Percentiles rank a stretch among this genome's conserved stretches.
These are phyloP conservation scores for Backusella morwellensis DNA, from an alignment of 192 early-diverging fungal genomes.

Conservation along the genomic window DNA sequence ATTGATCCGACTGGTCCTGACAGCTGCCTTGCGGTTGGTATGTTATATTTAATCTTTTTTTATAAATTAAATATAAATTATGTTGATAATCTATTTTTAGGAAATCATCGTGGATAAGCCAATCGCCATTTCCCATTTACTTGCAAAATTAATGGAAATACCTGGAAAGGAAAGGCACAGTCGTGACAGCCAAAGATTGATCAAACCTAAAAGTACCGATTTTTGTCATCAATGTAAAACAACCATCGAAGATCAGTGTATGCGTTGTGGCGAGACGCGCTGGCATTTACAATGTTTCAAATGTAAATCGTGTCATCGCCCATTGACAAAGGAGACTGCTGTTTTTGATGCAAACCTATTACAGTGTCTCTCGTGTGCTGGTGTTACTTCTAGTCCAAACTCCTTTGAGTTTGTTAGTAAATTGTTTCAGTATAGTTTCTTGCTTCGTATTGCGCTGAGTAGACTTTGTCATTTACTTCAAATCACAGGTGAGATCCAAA, in stretches of 20 bases:
- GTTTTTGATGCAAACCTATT: conserved; percentile 15
- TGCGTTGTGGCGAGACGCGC: conserved; percentile 62
- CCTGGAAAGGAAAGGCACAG: conserved; percentile 43
- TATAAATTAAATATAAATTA: not conserved
- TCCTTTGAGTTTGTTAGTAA: conserved; percentile 77
- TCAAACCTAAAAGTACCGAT: conserved; percentile 57
- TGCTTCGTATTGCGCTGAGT: conserved; percentile 81
- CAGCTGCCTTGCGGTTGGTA: conserved; percentile 83
- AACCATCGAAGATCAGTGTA: conserved; percentile 88
- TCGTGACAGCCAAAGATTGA: conserved; percentile 20
- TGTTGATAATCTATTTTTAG: not conserved
- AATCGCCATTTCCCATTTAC: conserved; percentile 60
- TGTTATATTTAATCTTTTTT: not conserved
- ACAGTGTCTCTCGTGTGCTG: conserved; percentile 19
- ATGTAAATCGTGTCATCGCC: conserved; percentile 67
- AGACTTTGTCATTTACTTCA: conserved; percentile 75
- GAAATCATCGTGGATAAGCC: conserved; percentile 56
- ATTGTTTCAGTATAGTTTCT: conserved; percentile 88
- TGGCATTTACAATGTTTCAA: conserved; percentile 85
- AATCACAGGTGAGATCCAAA: conserved; percentile 22
- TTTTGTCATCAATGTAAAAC: conserved; percentile 75
- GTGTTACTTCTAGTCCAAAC: not conserved
- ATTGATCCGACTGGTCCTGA: conserved; percentile 84
- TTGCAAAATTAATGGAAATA: conserved; percentile 76
- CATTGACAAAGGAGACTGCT: conserved; percentile 18